Percentiles rank a stretch among this genome's conserved stretches.
Conservation (phyloP, 768 basidiomycete species). For the Tylopilus rubrobrunneus region DNA sequence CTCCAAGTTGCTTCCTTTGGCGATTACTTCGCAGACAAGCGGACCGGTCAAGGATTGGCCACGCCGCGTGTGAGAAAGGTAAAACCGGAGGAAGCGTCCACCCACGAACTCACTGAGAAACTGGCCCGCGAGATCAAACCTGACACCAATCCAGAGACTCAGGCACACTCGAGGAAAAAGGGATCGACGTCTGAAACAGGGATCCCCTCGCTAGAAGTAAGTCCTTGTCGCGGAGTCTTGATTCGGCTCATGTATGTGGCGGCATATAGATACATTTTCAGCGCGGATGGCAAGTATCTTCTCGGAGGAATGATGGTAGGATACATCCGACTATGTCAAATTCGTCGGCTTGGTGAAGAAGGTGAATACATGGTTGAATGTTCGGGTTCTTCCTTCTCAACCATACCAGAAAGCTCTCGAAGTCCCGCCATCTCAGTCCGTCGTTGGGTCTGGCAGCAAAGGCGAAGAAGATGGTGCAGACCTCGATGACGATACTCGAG, state of each 20-base stretch:
- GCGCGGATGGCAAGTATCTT: slow-evolving; percentile 63
- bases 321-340: slow-evolving; percentile 64
- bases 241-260: not conserved
- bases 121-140: slow-evolving; percentile 9
- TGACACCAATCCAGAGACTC: slow-evolving; percentile 16
- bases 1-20: slow-evolving; percentile 61
- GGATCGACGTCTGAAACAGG: slow-evolving; percentile 32
- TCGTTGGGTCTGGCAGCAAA: slow-evolving; percentile 49
- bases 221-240: not conserved
- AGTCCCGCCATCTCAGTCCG: slow-evolving; percentile 61
- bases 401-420: slow-evolving; percentile 55
- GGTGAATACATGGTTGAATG: slow-evolving; percentile 19
- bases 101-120: not conserved
- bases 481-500: slow-evolving; percentile 66
- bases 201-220: slow-evolving; percentile 71
- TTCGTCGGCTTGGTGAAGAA: slow-evolving; percentile 66
- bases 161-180: not conserved
- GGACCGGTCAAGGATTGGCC: slow-evolving; percentile 12
- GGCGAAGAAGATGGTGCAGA: slow-evolving; percentile 59
- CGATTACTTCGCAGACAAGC: slow-evolving; percentile 64
- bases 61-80: not conserved
- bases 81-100: not conserved
- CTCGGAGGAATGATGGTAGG: slow-evolving; percentile 83
- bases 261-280: slow-evolving; percentile 54
- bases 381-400: not conserved